Base-by-base conservation (phyloP, 2,329 filamentous ascomycete genomes). In the Pestalotiopsis fici region DNA sequence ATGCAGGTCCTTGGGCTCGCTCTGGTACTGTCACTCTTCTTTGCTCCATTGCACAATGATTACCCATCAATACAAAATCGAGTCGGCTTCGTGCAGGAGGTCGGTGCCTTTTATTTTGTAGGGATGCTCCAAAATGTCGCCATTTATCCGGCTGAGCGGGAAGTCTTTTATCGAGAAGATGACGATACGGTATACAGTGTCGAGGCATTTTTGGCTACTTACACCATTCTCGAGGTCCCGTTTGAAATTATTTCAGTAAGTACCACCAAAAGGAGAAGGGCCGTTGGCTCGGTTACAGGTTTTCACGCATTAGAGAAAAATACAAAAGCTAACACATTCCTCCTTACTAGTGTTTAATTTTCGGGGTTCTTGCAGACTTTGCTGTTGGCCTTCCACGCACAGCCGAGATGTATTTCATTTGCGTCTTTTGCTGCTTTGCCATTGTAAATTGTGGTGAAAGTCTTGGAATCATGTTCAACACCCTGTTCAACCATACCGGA, bases 91-190 rank as follows among this genome's bases (percentile, higher is more conserved):
- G 81, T 94, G 0, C 90, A 94, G 70, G 88, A 94, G 74, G 85
- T 94, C 35, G 87, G 89, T 1, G 89, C 91, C 0, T 87, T 93
- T 43, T 92, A 92, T 77, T 92, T 92, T 71, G 87, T 93, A 2
- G 92, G 92, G 31, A 93, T 94, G 91, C 83, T 94, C 13, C 91
- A 94, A 76, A 94, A 94, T 73, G 90, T 94, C 3, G 90, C 91
- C 3, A 85, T 93, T 7, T 94, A 94, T 74, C 92, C 92, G 0
- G 82, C 82, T 54, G 92, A 94, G 74, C 85, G 91, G 3, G 91
- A 93, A 66, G 91, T 94, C 0, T 94, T 94, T 76, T 93, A 94
- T 74, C 87, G 90, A 71, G 92, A 95, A 78, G 87, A 92, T 72
- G 90, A 91, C 68, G 92, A 95, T 76, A 86, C 87, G 6, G 89